A percentile compares a stretch with the other conserved stretches of the same genome.
Evolutionary conservation across 495 filamentous ascomycete species (phyloP).

Genomic region (Collariella sp.): DNA sequence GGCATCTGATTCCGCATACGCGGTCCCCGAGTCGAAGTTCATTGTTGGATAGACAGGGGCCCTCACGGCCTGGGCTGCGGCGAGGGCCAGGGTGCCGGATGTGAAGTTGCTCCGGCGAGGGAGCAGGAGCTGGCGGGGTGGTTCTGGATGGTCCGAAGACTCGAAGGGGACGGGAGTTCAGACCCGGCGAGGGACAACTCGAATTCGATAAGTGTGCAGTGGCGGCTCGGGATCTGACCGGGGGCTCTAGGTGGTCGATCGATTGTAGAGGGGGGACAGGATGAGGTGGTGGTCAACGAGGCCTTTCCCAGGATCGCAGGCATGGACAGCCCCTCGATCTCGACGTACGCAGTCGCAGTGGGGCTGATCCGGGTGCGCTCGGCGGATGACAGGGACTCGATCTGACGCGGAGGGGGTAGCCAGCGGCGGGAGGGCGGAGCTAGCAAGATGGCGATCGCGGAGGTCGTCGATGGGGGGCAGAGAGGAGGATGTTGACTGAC

Average conservation of each 20-base stretch:
- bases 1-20: conserved; percentile 79
- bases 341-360: background rate
- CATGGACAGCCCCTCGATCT: background rate
- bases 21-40: conserved; percentile 51
- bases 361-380: background rate
- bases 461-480: conserved; percentile 15
- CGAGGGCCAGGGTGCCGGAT: conserved; percentile 11
- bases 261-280: background rate
- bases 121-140: background rate
- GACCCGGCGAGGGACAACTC: conserved; percentile 4
- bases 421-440: background rate
- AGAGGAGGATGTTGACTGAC: conserved; percentile 3
- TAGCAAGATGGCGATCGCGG: background rate
- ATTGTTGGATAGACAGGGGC: conserved; percentile 31
- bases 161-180: background rate
- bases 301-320: background rate
- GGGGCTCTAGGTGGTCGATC: background rate
- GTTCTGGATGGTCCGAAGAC: background rate
- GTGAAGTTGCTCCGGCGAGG: background rate
- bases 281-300: background rate
- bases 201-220: background rate
- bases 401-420: background rate
- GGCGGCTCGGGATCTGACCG: background rate
- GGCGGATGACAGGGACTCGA: background rate
- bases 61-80: conserved; percentile 20